Evolutionary conservation across 371 early-diverging fungal genomes (phyloP).

Genomic region (Coemansia sp.): DNA sequence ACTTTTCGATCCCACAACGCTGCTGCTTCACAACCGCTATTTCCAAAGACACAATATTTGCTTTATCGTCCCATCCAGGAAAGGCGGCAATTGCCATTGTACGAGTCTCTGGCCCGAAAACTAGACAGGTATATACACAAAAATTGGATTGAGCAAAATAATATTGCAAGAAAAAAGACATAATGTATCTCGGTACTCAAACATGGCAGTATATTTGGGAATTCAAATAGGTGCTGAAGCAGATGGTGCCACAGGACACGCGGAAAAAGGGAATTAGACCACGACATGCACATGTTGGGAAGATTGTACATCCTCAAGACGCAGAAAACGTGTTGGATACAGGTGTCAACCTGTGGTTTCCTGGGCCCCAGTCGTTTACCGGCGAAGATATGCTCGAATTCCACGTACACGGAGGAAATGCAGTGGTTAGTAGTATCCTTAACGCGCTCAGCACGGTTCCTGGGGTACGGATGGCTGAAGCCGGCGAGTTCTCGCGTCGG

Average conservation of each 20-base stretch:
- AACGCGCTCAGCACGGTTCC: slow-evolving; percentile 56
- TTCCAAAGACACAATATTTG: slow-evolving; percentile 65
- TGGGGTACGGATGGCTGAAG: slow-evolving; percentile 67
- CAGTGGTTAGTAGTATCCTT: slow-evolving; percentile 64
- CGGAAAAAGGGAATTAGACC: neutral
- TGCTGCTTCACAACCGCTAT: neutral
- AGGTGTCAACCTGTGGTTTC: slow-evolving; percentile 16
- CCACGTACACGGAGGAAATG: slow-evolving; percentile 77
- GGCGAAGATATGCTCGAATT: slow-evolving; percentile 80
- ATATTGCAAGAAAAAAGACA: too few relatives aligned
- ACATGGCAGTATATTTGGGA: neutral
- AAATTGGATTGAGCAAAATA: neutral
- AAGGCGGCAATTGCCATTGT: slow-evolving; percentile 81
- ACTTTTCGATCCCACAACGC: neutral
- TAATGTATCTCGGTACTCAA: neutral
- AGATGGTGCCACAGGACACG: slow-evolving; percentile 7
- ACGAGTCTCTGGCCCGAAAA: slow-evolving; percentile 66
- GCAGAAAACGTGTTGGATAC: slow-evolving; percentile 4
- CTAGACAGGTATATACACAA: neutral
- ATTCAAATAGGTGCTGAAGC: slow-evolving; percentile 5
- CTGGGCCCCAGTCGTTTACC: slow-evolving; percentile 72
- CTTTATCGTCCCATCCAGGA: slow-evolving; percentile 71
- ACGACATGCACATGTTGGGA: slow-evolving; percentile 15
- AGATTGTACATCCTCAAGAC: slow-evolving; percentile 33
- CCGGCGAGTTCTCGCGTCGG: slow-evolving; percentile 74